Conservation (phyloP, 345 rosid species). For the Brassica rapa region DNA sequence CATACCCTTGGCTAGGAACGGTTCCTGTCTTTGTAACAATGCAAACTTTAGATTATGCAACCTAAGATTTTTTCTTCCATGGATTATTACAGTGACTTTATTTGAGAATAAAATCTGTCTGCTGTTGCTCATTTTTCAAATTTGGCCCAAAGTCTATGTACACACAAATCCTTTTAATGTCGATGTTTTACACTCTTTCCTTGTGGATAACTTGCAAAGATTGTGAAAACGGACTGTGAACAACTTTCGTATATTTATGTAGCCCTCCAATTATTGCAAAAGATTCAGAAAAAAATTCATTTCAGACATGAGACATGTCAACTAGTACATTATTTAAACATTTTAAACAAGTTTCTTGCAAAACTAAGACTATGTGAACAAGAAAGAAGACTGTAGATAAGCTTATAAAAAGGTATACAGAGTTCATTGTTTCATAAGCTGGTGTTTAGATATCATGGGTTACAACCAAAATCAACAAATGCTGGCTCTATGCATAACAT, state of each 20-base stretch:
- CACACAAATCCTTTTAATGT: neutral
- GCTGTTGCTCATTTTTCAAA: too few relatives aligned
- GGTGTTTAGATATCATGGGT: conserved; percentile 21
- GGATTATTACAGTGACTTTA: too few relatives aligned
- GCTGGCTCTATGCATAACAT: conserved; percentile 31
- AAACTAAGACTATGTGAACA: neutral
- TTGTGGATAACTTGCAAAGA: conserved; percentile 20
- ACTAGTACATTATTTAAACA: conserved; percentile 31
- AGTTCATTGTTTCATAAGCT: conserved; percentile 9
- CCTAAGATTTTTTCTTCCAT: neutral
- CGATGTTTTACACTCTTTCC: neutral
- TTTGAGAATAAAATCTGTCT: too few relatives aligned
- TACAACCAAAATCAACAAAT: conserved; percentile 24
- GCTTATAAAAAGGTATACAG: conserved; percentile 19
- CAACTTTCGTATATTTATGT: conserved; percentile 13
- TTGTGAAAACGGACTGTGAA: conserved; percentile 21
- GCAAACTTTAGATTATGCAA: neutral
- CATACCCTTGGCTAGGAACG: too few relatives aligned
- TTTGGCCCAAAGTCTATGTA: too few relatives aligned
- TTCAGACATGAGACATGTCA: conserved; percentile 25
- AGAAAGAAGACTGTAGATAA: neutral
- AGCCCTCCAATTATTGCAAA: conserved; percentile 5
- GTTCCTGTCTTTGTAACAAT: too few relatives aligned
- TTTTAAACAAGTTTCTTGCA: conserved; percentile 29
- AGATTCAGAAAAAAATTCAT: neutral